Evolutionary conservation across 208 protist species (phyloP).

Genomic region (Trypanosoma theileri): DNA sequence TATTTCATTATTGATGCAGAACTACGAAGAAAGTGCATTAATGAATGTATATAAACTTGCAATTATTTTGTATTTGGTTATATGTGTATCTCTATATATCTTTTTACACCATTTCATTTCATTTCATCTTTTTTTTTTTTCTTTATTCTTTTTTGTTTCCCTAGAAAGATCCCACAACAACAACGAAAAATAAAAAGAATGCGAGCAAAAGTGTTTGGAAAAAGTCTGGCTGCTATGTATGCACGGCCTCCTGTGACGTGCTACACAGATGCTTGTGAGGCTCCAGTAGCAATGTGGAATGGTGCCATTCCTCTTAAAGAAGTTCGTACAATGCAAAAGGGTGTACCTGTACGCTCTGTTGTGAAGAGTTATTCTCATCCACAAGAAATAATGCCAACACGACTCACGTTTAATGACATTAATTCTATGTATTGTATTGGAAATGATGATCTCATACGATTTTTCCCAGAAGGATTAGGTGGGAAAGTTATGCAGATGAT

Average conservation of each 20-base stretch:
- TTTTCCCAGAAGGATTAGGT: slow-evolving; percentile 87
- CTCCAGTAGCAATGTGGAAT: slow-evolving; percentile 82
- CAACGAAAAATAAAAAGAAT: slow-evolving; percentile 28
- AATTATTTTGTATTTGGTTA: background rate
- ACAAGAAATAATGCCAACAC: slow-evolving; percentile 51
- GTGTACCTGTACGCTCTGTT: slow-evolving; percentile 48
- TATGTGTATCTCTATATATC: background rate
- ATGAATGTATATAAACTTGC: slow-evolving; percentile 13
- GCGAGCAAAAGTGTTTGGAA: slow-evolving; percentile 48
- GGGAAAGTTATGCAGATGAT: slow-evolving; percentile 91
- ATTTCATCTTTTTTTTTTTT: background rate
- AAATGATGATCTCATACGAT: slow-evolving; percentile 82
- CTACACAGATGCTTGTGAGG: slow-evolving; percentile 89
- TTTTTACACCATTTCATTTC: slow-evolving; percentile 3
- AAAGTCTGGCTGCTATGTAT: slow-evolving; percentile 60
- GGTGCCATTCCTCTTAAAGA: slow-evolving; percentile 84
- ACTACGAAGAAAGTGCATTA: background rate
- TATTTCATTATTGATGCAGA: slow-evolving; percentile 5
- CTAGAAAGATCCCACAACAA: too few relatives aligned
- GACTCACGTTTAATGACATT: slow-evolving; percentile 81
- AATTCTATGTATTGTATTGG: slow-evolving; percentile 91
- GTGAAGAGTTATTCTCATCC: slow-evolving; percentile 83
- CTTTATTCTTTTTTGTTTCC: background rate
- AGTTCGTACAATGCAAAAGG: slow-evolving; percentile 52
- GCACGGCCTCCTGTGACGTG: slow-evolving; percentile 49